A percentile compares a stretch with the other conserved stretches of the same genome.
Evolutionary conservation across 345 rosid species (phyloP).

Genomic region (Heritiera littoralis): DNA sequence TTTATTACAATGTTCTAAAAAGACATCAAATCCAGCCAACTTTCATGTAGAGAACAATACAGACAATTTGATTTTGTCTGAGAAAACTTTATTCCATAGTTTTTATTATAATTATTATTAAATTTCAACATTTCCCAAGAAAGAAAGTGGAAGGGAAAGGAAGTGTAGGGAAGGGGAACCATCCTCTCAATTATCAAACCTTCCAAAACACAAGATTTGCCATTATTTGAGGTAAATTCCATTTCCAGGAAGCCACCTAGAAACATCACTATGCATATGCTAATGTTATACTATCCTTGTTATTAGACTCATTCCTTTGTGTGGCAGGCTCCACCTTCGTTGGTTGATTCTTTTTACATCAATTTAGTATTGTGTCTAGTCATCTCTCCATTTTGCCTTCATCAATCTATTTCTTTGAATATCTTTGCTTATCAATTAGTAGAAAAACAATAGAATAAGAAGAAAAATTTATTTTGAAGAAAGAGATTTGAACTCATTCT

Average conservation of each 20-base stretch:
- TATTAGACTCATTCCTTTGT: neutral
- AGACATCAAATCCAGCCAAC: neutral
- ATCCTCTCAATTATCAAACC: neutral
- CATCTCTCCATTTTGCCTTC: too few species aligned
- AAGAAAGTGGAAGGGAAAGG: neutral
- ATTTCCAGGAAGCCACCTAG: conserved; percentile 16
- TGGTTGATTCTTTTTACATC: neutral
- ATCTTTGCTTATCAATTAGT: too few species aligned
- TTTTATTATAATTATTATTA: neutral
- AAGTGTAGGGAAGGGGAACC: neutral
- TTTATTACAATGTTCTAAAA: neutral
- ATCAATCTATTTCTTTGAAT: too few species aligned
- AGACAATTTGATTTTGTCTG: neutral
- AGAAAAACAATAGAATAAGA: too few species aligned
- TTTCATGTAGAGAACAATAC: neutral
- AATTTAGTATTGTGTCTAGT: too few species aligned
- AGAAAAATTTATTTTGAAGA: too few species aligned
- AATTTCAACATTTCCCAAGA: neutral
- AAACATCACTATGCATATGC: neutral
- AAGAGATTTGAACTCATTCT: too few species aligned
- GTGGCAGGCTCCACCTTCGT: too few species aligned
- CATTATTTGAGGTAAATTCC: conserved; percentile 7
- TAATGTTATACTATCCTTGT: neutral
- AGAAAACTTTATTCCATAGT: neutral
- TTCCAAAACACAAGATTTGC: neutral